These are phyloP conservation scores for Eudorina sp. DNA, from an alignment of 139 green algal genomes.

Conservation along the genomic window DNA sequence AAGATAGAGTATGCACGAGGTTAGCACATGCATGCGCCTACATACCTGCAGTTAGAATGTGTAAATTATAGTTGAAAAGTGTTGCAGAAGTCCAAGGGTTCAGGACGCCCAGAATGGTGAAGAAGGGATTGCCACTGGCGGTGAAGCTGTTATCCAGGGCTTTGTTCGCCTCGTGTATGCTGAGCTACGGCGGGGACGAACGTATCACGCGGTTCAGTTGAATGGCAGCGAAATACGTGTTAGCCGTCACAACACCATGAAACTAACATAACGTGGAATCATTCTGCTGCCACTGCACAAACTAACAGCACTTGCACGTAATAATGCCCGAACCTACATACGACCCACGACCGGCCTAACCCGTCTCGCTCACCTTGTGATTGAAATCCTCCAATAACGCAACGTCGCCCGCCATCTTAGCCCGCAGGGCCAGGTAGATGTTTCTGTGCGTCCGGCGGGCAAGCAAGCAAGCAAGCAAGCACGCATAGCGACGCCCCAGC, in stretches of 20 bases:
- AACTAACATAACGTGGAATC: too few relatives aligned
- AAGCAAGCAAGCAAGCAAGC: too few relatives aligned
- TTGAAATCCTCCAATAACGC: background rate
- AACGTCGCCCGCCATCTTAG: background rate
- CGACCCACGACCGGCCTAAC: too few relatives aligned
- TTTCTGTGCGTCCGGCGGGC: background rate
- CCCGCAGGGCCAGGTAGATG: background rate
- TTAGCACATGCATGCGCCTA: too few relatives aligned
- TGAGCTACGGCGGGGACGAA: background rate
- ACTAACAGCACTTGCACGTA: too few relatives aligned
- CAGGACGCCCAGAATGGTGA: background rate
- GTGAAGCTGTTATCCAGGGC: background rate
- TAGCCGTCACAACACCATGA: background rate
- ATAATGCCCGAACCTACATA: too few relatives aligned
- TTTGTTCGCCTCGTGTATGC: background rate
- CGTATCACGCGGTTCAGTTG: too few relatives aligned
- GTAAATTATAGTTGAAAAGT: background rate
- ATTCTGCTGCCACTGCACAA: too few relatives aligned
- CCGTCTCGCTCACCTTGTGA: background rate
- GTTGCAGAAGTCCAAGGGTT: background rate
- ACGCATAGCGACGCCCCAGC: too few relatives aligned
- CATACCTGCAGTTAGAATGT: background rate
- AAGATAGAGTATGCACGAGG: too few relatives aligned
- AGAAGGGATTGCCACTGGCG: background rate
- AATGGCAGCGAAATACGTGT: background rate